A percentile compares a stretch with the other conserved stretches of the same genome.
Conservation (phyloP, 306 rosid species). For the Phaseolus lunatus region DNA sequence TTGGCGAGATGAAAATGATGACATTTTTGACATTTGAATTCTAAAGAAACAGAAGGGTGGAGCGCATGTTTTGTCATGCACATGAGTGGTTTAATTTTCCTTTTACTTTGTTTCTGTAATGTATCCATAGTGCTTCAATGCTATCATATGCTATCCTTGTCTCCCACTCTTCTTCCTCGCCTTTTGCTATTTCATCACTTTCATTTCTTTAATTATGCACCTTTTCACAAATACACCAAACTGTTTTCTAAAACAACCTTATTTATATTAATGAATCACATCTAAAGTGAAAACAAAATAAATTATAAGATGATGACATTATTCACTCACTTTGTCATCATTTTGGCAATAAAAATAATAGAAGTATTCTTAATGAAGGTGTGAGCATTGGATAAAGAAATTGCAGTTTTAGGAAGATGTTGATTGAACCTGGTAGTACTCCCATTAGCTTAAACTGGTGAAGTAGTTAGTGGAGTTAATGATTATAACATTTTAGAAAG, state of each 20-base stretch:
- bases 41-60: not conserved
- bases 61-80: conserved; percentile 1
- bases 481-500: conserved; percentile 42
- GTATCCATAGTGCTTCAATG: not conserved
- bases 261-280: too few species aligned
- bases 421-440: conserved; percentile 2
- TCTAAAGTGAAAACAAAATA: too few species aligned
- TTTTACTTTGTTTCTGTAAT: not conserved
- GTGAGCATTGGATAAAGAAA: conserved; percentile 31
- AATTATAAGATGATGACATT: too few species aligned
- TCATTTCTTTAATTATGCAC: conserved; percentile 26
- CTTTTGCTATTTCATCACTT: conserved; percentile 18
- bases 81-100: not conserved
- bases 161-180: conserved; percentile 28
- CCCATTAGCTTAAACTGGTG: conserved; percentile 31
- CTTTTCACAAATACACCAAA: not conserved
- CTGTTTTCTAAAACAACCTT: not conserved
- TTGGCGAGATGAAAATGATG: not conserved
- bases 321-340: conserved; percentile 19
- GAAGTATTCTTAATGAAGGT: conserved; percentile 1
- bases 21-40: not conserved
- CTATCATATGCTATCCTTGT: not conserved
- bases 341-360: conserved; percentile 6
- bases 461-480: conserved; percentile 43
- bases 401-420: conserved; percentile 41